Conservation (phyloP, 2,329 filamentous ascomycete genomes). For the Stachybotrys chlorohalonatus region DNA sequence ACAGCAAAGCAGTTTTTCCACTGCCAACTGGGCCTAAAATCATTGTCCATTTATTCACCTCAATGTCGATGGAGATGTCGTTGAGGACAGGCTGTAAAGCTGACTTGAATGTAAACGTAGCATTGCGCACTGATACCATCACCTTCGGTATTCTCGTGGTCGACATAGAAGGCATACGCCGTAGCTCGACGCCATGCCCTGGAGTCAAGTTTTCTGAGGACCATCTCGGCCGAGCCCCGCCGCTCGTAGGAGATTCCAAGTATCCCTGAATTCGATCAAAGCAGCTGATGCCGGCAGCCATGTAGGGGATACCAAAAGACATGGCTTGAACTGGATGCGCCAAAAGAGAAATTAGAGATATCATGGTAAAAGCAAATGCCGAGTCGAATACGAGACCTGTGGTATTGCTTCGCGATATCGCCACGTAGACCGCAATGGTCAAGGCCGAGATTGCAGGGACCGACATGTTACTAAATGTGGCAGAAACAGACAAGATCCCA, state of each 20-base stretch:
- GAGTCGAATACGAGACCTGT: not conserved
- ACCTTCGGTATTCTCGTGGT: not conserved
- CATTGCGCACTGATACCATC: not conserved
- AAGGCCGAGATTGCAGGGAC: not conserved
- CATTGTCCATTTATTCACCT: not conserved
- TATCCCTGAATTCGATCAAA: not conserved
- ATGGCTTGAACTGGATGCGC: not conserved
- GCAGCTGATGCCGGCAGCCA: not conserved
- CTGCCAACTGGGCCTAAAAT: not conserved
- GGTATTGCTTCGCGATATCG: not conserved
- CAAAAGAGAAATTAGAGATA: not conserved
- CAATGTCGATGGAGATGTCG: not conserved
- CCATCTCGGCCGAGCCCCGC: too few relatives aligned
- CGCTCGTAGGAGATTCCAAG: not conserved
- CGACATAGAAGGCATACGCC: not conserved
- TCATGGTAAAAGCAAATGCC: not conserved
- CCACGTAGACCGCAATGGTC: not conserved
- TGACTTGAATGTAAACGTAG: not conserved
- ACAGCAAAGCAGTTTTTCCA: not conserved
- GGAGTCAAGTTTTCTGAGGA: too few relatives aligned
- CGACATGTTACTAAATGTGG: slow-evolving; percentile 4
- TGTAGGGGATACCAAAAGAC: not conserved
- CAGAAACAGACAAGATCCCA: slow-evolving; percentile 13
- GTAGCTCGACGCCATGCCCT: not conserved
- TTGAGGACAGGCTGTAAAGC: not conserved